Percentiles rank a stretch among this genome's conserved stretches.
These are phyloP conservation scores for Acer negundo DNA, from an alignment of 345 rosid species.

Conservation along the genomic window DNA sequence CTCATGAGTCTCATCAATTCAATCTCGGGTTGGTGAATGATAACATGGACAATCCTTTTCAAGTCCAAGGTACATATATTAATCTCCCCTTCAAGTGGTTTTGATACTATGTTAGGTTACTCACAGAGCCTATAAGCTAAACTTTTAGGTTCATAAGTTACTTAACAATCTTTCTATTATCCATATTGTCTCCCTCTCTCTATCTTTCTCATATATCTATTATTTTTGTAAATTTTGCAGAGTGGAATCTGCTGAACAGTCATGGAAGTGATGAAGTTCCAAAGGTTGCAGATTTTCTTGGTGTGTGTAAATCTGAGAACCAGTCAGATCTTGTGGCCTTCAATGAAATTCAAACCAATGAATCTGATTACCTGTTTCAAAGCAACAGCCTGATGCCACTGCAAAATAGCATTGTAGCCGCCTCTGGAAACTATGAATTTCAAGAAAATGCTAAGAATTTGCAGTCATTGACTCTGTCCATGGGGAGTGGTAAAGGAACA, in stretches of 20 bases:
- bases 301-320: conserved; percentile 80
- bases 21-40: conserved; percentile 81
- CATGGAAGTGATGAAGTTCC: conserved; percentile 74
- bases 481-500: conserved; percentile 86
- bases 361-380: conserved; percentile 61
- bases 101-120: neutral
- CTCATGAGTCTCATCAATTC: conserved; percentile 69
- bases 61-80: conserved; percentile 71
- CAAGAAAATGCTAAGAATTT: conserved; percentile 71
- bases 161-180: too few relatives aligned
- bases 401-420: conserved; percentile 38
- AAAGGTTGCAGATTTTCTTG: conserved; percentile 95
- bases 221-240: conserved; percentile 32
- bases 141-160: too few relatives aligned
- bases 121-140: too few relatives aligned
- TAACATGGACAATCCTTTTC: conserved; percentile 75
- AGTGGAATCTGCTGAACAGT: conserved; percentile 74
- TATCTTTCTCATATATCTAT: too few relatives aligned
- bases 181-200: too few relatives aligned
- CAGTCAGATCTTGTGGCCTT: conserved; percentile 69
- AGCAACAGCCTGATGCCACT: conserved; percentile 56
- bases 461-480: conserved; percentile 84
- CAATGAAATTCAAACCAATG: conserved; percentile 58
- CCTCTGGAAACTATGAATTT: conserved; percentile 50
- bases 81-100: neutral